Percentiles rank a stretch among this genome's conserved stretches.
These are phyloP conservation scores for Dentipellis fragilis DNA, from an alignment of 768 basidiomycete genomes.

Conservation along the genomic window DNA sequence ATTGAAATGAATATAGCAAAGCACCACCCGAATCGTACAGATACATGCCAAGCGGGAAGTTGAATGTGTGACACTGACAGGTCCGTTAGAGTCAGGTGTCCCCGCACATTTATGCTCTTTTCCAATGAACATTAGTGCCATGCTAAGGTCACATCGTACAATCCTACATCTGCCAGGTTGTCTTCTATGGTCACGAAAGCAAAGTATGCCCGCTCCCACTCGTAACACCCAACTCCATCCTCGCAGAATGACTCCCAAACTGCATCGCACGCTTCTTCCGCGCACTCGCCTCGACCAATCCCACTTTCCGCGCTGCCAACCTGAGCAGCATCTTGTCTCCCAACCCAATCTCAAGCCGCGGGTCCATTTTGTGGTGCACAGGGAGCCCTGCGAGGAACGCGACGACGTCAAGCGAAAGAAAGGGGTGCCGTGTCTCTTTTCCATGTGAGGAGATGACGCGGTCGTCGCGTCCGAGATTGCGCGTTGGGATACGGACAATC, in stretches of 20 bases:
- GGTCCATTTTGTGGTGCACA: constrained; percentile 76
- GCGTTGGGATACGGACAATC: constrained; percentile 72
- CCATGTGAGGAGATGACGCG: constrained; percentile 86
- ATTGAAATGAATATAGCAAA: no score
- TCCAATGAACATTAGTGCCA: no score
- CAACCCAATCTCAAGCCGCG: constrained; percentile 56
- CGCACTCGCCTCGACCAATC: constrained; percentile 60
- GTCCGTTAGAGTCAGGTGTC: no score
- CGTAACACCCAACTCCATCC: constrained; percentile 59
- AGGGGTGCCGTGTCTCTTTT: constrained; percentile 88
- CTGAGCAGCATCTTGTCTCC: constrained; percentile 89
- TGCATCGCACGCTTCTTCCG: constrained; percentile 95
- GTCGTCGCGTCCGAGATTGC: constrained; percentile 93
- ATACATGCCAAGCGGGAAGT: no score
- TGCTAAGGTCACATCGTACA: not conserved
- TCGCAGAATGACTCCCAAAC: constrained; percentile 82
- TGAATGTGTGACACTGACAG: no score
- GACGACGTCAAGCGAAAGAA: constrained; percentile 73
- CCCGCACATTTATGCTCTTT: no score
- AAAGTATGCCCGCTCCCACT: constrained; percentile 32
- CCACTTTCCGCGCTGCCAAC: constrained; percentile 59
- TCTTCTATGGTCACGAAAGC: not conserved
- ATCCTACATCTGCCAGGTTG: not conserved
- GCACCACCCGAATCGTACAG: no score
- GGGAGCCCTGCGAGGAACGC: constrained; percentile 70